Conservation (phyloP, 2,329 filamentous ascomycete genomes). For the Neofusicoccum ribis region DNA sequence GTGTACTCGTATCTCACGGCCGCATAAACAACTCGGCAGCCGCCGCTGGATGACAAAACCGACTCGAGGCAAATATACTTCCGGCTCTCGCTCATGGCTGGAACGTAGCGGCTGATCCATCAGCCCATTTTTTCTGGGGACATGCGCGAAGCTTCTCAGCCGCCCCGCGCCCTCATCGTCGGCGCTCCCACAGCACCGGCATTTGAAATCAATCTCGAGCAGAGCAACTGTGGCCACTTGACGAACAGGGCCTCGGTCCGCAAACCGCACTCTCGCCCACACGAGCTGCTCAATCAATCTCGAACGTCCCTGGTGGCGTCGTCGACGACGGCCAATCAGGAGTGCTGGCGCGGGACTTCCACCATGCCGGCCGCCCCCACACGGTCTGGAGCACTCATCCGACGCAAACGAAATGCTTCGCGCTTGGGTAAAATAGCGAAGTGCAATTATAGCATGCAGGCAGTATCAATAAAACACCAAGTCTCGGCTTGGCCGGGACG, state of each 20-base stretch:
- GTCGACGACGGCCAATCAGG: background rate
- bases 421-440: background rate
- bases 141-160: background rate
- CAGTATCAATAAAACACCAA: background rate
- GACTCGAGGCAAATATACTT: background rate
- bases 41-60: background rate
- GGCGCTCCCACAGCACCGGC: background rate
- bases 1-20: background rate
- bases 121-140: background rate
- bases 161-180: background rate
- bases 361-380: background rate
- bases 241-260: background rate
- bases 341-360: background rate
- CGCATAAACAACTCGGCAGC: background rate
- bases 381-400: background rate
- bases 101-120: background rate
- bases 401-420: background rate
- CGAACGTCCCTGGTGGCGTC: background rate
- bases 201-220: background rate
- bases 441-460: background rate
- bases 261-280: background rate
- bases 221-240: background rate
- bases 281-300: background rate
- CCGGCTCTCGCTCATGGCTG: background rate
- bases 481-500: background rate